Evolutionary conservation across 2,329 filamentous ascomycete species (phyloP).

Genomic region (Fusarium nisikadoi): DNA sequence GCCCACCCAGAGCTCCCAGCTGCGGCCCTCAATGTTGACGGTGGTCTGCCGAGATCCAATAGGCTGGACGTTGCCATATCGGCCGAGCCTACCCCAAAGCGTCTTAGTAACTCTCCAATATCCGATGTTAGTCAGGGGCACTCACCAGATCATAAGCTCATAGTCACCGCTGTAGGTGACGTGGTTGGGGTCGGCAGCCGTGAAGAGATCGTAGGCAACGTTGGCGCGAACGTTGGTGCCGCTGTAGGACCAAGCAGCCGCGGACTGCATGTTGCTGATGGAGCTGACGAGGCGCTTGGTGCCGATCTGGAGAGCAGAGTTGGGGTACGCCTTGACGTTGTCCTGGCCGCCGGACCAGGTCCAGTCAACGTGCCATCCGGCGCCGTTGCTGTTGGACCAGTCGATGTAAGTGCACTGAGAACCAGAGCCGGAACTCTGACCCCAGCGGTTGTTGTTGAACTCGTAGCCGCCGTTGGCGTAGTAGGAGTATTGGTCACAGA

Average conservation of each 20-base stretch:
- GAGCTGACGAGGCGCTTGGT: conserved; percentile 11
- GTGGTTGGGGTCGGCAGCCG: conserved; percentile 13
- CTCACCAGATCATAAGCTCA: conserved; percentile 22
- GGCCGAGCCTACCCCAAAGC: neutral
- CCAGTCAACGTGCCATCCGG: conserved; percentile 20
- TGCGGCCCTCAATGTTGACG: conserved; percentile 10
- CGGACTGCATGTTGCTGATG: conserved; percentile 22
- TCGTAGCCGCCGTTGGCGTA: conserved; percentile 15
- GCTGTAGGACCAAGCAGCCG: conserved; percentile 19
- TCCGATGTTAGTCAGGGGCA: neutral
- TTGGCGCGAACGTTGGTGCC: conserved; percentile 15
- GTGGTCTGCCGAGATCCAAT: conserved; percentile 6
- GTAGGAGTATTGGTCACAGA: conserved; percentile 20
- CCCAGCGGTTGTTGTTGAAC: conserved; percentile 27
- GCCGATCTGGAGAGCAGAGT: conserved; percentile 4
- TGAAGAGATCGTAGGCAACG: conserved; percentile 23
- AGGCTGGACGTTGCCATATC: conserved; percentile 5
- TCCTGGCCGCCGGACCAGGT: conserved; percentile 11
- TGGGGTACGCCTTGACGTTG: conserved; percentile 15
- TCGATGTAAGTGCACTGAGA: conserved; percentile 18
- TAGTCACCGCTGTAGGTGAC: conserved; percentile 8
- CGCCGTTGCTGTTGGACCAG: conserved; percentile 22
- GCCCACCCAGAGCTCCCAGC: conserved; percentile 13
- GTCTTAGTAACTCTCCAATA: neutral
- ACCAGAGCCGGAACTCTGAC: conserved; percentile 6